Base-by-base conservation (phyloP, 108 stramenopile genomes). In the Cyclotella baltica region DNA sequence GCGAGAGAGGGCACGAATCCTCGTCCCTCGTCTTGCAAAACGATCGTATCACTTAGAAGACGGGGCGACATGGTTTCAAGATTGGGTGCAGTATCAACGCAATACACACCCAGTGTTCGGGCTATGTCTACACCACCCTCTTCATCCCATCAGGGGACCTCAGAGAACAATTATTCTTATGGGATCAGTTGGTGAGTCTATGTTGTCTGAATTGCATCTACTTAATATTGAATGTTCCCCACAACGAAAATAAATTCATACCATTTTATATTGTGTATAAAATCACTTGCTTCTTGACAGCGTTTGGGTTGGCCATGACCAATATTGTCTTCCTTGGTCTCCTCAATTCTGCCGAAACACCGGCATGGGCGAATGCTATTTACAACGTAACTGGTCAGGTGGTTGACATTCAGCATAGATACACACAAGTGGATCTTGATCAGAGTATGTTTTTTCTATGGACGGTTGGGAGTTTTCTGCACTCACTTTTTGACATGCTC, bases 81-180 rank as follows among this genome's bases (percentile, higher is more conserved):
- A 96, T 65, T 92, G 89, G 90, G 50, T 84, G 11, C 90, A 91
- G 61, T 96, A 84, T 53, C 80, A 92, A 68, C 55, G 52, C 28
- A 96, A 93, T 75, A 92, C 88, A 43, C 95, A 96, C 80, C 92
- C 92, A 10, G 33, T 96, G n/a, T 89, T 93, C 75, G 90, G 92
- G 35, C 79, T 93, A 0, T 96, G 87, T 38, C 88, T 70, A 57
- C 84, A 90, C 62, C 89, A 93, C 71, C 62, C 52, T n/a, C 40
- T 85, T 0, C 92, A 96, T 80, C 95, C 95, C 13, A 72, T 96
- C 11, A 63, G 75, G 30, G 62, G 75, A 4, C 68, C 77, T 30
- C 86, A 86, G 27, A 88, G 95, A 61, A 23, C 89, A 22, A 76
- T 93, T n/a, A 86, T 89, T 53, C 64, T 96, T 5, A 43, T 92